These are phyloP conservation scores for Colletotrichum liaoningense DNA, from an alignment of 2,329 filamentous ascomycete genomes.

Conservation along the genomic window DNA sequence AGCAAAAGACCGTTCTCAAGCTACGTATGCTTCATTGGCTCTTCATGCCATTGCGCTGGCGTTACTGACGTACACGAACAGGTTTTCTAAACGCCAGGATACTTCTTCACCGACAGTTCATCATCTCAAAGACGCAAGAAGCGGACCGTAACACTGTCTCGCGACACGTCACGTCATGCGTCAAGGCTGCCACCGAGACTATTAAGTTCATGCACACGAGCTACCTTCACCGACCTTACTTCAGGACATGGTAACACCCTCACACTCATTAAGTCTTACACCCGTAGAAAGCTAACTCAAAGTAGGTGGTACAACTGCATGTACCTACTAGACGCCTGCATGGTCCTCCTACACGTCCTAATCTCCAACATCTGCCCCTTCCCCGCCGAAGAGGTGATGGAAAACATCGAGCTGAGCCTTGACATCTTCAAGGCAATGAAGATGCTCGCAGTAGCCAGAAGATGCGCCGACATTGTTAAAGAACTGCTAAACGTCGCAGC, in stretches of 20 bases:
- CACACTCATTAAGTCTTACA: too few species aligned
- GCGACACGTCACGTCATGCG: conserved; percentile 10
- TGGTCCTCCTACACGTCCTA: conserved; percentile 31
- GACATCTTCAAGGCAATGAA: conserved; percentile 35
- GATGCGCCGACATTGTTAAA: conserved; percentile 31
- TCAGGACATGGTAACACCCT: conserved; percentile 22
- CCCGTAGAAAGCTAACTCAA: neutral
- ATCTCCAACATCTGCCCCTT: conserved; percentile 31
- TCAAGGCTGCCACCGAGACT: conserved; percentile 26
- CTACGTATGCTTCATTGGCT: neutral
- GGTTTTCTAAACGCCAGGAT: conserved; percentile 32
- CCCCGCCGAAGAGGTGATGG: conserved; percentile 25
- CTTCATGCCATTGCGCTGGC: accelerated
- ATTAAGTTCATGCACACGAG: conserved; percentile 33
- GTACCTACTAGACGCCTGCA: conserved; percentile 32
- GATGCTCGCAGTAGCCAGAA: conserved; percentile 30
- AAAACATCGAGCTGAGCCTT: conserved; percentile 32
- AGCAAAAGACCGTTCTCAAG: conserved; percentile 29
- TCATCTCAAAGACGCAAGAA: conserved; percentile 20
- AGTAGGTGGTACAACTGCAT: conserved; percentile 35
- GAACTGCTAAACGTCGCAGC: conserved; percentile 26
- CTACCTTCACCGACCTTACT: conserved; percentile 31
- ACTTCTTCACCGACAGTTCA: conserved; percentile 26
- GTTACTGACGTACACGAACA: neutral
- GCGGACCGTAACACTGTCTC: conserved; percentile 21